phyloP scores from a whole-genome alignment of 1,284 basidiomycete species.

The Pseudozyma pruni region DNA sequence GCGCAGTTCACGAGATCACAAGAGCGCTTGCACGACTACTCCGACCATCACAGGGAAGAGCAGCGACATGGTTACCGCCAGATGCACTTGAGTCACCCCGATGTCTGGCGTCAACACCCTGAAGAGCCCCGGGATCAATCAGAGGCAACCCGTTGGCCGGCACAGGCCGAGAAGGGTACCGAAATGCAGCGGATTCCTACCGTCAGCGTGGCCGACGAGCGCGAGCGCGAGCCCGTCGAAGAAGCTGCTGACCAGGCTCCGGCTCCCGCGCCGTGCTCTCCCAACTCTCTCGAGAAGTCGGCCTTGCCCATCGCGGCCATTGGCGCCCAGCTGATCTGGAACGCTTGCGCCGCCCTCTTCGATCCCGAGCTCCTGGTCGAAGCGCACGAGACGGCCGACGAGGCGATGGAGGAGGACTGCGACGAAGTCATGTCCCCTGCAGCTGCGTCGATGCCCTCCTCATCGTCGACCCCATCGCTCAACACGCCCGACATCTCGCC shows the following conservation, averaged over 20 bases:
- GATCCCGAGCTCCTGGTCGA: conserved; percentile 41
- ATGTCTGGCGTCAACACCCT: conserved; percentile 11
- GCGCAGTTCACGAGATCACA: conserved; percentile 10
- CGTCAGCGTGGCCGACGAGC: conserved; percentile 1
- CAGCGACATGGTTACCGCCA: conserved; percentile 1
- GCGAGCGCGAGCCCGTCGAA: neutral
- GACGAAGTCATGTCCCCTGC: conserved; percentile 36
- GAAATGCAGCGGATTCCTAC: neutral
- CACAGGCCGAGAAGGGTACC: conserved; percentile 16
- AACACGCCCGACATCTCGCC: conserved; percentile 46
- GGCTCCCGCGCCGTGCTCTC: conserved; percentile 55
- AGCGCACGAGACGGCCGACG: conserved; percentile 34
- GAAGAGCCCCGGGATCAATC: conserved; percentile 3
- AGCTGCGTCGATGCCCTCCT: conserved; percentile 37
- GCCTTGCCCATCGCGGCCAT: conserved; percentile 59
- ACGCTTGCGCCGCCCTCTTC: conserved; percentile 53
- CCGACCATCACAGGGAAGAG: conserved; percentile 13
- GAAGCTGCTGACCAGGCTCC: conserved; percentile 13
- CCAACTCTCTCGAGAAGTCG: conserved; percentile 57
- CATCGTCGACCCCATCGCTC: conserved; percentile 39
- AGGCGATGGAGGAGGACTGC: conserved; percentile 33
- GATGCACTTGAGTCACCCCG: conserved; percentile 5
- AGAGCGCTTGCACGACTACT: conserved; percentile 10
- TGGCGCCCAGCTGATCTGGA: conserved; percentile 65
- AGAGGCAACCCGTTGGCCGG: conserved; percentile 14